These are phyloP conservation scores for Hypoxylon crocopeplum DNA, from an alignment of 495 filamentous ascomycete species.

Conservation along the genomic window DNA sequence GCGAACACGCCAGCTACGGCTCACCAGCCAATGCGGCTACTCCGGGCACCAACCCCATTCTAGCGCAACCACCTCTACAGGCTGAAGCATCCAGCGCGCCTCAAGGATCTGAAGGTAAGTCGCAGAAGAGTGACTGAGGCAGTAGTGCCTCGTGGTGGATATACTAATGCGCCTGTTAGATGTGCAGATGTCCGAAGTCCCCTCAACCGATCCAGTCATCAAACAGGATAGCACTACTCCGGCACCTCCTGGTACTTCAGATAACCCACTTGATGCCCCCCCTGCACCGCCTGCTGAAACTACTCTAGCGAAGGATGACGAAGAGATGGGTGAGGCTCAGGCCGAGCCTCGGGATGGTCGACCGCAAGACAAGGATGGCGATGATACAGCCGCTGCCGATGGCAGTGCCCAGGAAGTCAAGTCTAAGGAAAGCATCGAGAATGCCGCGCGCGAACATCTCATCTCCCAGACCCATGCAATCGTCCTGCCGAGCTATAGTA, in stretches of 20 bases:
- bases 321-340: constrained; percentile 82
- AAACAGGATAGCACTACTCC: constrained; percentile 61
- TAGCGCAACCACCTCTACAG: constrained; percentile 58
- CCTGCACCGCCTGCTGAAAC: constrained; percentile 75
- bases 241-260: constrained; percentile 65
- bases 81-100: constrained; percentile 42
- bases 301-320: constrained; percentile 70
- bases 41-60: constrained; percentile 56
- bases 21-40: constrained; percentile 59
- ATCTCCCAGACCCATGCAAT: constrained; percentile 92
- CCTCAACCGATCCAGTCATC: constrained; percentile 50
- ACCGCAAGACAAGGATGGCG: constrained; percentile 48
- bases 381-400: constrained; percentile 52
- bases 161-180: constrained; percentile 49
- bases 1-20: constrained; percentile 57
- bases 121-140: too few species aligned
- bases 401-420: constrained; percentile 53
- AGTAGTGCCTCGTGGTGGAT: neutral
- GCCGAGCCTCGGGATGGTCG: constrained; percentile 59
- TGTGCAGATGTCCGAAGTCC: constrained; percentile 62
- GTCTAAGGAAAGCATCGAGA: constrained; percentile 80
- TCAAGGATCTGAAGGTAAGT: constrained; percentile 46
- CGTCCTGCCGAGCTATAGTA: constrained; percentile 93
- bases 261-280: constrained; percentile 87
- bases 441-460: constrained; percentile 86